Base-by-base conservation (phyloP, 1,284 basidiomycete genomes). In the Mycena citricolor region DNA sequence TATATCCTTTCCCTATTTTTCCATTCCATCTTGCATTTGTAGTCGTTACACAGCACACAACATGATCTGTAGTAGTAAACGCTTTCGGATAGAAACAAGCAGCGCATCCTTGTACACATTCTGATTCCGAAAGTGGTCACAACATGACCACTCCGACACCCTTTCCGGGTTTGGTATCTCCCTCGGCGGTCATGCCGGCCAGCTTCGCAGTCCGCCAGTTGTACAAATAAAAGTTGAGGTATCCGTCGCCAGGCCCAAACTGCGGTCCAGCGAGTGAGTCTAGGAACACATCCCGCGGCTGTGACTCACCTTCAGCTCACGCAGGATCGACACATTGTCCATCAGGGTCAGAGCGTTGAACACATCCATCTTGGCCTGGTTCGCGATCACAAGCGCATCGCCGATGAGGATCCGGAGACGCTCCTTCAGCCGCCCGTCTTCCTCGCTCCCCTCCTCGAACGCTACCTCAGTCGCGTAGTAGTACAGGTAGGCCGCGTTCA, bases 281-380 rank as follows among this genome's bases (percentile, higher is more conserved):
- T 12, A 19, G 22, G 12, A 26, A 16, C 33, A 34, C 7, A 22
- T 26, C 11, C 52, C 40, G 41, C 52, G 44, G n/a, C 24, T n/a
- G 41, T 34, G 38, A 58, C 75, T 44, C 52, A 89, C 90, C 77
- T 86, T 87, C 47, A 93, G 76, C 46, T 95, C 90, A 24, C 79
- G 67, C 42, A 99, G 62, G 67, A 99, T 86, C 36, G 78, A 64
- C 47, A 83, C 74, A 64, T 97, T 99, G 65, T 99, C 97, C 85
- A 98, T 91, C 47, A 97, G 68, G 8, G 94, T 95, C 48, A 99
- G 68, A 1, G 90, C 91, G 65, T 99, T 99, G 66, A 99, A 83
- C 8, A 99, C 97, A 63, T 99, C 97, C 59, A 99, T 98, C 36
- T 82, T 80, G 34, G 86, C 81, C 64, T 88, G 74, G 53, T 86